Percentiles rank a stretch among this genome's conserved stretches.
phyloP scores from a whole-genome alignment of 768 basidiomycete species.

The Psilocybe sp. region DNA sequence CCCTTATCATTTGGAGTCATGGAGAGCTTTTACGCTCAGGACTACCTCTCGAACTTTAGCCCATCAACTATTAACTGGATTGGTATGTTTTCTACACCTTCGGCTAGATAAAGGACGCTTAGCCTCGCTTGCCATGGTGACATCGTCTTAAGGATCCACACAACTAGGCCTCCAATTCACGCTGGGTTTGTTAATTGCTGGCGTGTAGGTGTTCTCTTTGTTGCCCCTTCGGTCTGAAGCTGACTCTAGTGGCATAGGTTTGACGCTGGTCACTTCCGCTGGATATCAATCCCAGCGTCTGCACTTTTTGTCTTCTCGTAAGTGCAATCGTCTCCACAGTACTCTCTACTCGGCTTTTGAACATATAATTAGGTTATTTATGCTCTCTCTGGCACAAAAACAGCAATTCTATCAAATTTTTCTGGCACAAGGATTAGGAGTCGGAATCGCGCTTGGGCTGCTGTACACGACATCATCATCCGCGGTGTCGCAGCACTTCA shows the following conservation, averaged over 20 bases:
- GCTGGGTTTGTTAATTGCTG: neutral
- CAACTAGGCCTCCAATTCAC: neutral
- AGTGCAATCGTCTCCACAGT: neutral
- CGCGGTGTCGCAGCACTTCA: conserved; percentile 3
- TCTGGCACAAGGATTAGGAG: neutral
- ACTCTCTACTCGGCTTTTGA: neutral
- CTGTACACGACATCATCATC: conserved; percentile 3
- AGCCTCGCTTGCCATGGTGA: neutral
- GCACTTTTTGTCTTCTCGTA: neutral
- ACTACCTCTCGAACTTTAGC: neutral
- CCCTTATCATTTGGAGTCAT: conserved; percentile 1
- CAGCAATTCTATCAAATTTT: neutral
- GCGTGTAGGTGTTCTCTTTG: neutral
- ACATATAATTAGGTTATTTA: neutral
- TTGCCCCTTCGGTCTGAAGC: neutral
- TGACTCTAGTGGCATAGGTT: neutral
- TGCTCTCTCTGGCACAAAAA: neutral
- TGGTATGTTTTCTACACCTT: neutral
- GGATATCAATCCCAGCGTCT: neutral
- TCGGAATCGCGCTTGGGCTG: neutral
- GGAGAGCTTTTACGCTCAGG: conserved; percentile 1
- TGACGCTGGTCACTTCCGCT: conserved; percentile 1
- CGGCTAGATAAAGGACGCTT: neutral
- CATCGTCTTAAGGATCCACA: neutral
- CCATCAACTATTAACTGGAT: conserved; percentile 1